Evolutionary conservation across 495 filamentous ascomycete genomes (phyloP).

Genomic region (Rhypophila decipiens): DNA sequence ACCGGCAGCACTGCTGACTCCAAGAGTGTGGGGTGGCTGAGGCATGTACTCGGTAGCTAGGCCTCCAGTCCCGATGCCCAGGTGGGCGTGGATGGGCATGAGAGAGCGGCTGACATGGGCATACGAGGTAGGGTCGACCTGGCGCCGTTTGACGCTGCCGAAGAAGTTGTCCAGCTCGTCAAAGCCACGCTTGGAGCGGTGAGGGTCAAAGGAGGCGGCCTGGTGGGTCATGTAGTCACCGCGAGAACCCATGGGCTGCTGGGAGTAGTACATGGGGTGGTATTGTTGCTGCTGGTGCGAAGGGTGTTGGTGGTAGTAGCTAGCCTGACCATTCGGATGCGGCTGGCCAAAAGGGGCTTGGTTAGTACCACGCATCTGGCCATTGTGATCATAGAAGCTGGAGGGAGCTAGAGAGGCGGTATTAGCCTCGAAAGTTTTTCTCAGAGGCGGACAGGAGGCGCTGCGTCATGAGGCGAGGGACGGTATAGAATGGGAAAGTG

Average conservation of each 20-base stretch:
- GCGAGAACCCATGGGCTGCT: slow-evolving; percentile 46
- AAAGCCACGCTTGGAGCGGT: slow-evolving; percentile 71
- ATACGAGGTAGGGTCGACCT: slow-evolving; percentile 80
- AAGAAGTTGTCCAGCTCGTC: slow-evolving; percentile 93
- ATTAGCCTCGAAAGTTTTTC: slow-evolving; percentile 34
- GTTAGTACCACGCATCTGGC: slow-evolving; percentile 49
- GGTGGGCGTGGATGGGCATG: slow-evolving; percentile 57
- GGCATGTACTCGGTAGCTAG: slow-evolving; percentile 62
- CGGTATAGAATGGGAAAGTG: slow-evolving; percentile 12
- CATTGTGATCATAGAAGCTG: slow-evolving; percentile 53
- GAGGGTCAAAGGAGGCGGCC: slow-evolving; percentile 45
- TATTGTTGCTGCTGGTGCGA: slow-evolving; percentile 54
- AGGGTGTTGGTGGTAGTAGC: slow-evolving; percentile 53
- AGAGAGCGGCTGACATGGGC: slow-evolving; percentile 74
- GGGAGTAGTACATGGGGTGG: slow-evolving; percentile 57
- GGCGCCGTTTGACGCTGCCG: slow-evolving; percentile 78
- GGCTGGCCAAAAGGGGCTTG: slow-evolving; percentile 45
- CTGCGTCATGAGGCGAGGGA: background rate
- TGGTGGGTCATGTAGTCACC: slow-evolving; percentile 46
- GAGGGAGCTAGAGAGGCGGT: slow-evolving; percentile 41
- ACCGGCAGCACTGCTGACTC: slow-evolving; percentile 38
- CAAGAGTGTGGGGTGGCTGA: slow-evolving; percentile 44
- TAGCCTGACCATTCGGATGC: slow-evolving; percentile 40
- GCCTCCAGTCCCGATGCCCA: slow-evolving; percentile 61
- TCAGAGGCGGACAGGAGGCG: too few species aligned